A percentile compares a stretch with the other conserved stretches of the same genome.
phyloP scores from a whole-genome alignment of 768 basidiomycete species.

The Lanmaoa rubissima region DNA sequence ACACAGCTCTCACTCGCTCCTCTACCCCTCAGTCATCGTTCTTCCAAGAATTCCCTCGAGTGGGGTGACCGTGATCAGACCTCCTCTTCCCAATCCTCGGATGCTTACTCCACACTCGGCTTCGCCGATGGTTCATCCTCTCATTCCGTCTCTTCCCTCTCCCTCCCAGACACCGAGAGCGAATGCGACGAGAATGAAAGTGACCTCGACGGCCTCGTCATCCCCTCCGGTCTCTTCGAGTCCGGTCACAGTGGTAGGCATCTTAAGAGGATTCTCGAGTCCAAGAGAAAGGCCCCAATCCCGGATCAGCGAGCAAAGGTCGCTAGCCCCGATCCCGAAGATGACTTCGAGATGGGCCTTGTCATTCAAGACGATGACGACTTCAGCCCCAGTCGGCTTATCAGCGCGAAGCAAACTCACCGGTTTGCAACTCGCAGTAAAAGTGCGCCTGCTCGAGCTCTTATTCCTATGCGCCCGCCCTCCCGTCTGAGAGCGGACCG shows the following conservation, averaged over 20 bases:
- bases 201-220: constrained; percentile 77
- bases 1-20: constrained; percentile 82
- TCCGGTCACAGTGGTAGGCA: constrained; percentile 57
- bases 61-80: constrained; percentile 86
- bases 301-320: constrained; percentile 52
- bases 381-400: constrained; percentile 74
- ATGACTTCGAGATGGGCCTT: constrained; percentile 84
- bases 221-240: constrained; percentile 75
- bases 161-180: constrained; percentile 71
- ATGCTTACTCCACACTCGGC: constrained; percentile 77
- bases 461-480: constrained; percentile 57
- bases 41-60: constrained; percentile 81
- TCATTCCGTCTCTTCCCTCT: constrained; percentile 62
- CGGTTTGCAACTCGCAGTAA: constrained; percentile 53
- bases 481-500: constrained; percentile 61
- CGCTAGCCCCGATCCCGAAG: constrained; percentile 65
- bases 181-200: constrained; percentile 65
- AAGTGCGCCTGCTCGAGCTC: constrained; percentile 52
- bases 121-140: constrained; percentile 74
- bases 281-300: constrained; percentile 55
- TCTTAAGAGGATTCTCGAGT: constrained; percentile 50
- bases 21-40: constrained; percentile 67
- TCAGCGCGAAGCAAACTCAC: constrained; percentile 46
- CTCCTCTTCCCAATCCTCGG: constrained; percentile 83
- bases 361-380: constrained; percentile 82